Conservation (phyloP, 192 early-diverging fungal genomes). For the Podochytrium sp. region DNA sequence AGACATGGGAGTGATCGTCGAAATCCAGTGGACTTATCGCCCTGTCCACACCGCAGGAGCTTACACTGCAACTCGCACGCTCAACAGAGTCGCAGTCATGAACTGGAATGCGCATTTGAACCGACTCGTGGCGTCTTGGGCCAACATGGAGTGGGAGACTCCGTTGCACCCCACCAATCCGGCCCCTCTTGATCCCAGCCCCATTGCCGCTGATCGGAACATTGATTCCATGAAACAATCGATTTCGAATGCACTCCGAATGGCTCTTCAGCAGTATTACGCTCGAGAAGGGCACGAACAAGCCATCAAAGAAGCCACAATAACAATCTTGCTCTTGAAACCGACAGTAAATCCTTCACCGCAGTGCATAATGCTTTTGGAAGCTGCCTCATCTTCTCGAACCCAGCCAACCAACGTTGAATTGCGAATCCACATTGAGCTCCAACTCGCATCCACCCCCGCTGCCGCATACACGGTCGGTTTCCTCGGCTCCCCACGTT, state of each 20-base stretch:
- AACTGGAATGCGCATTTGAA: slow-evolving; percentile 58
- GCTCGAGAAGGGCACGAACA: slow-evolving; percentile 30
- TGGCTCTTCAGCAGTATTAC: slow-evolving; percentile 24
- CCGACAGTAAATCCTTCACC: not conserved
- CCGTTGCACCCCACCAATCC: not conserved
- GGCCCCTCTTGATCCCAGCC: too few species aligned
- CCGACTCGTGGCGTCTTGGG: slow-evolving; percentile 55
- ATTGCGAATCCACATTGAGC: not conserved
- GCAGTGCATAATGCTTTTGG: too few species aligned
- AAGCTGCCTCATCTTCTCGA: too few species aligned
- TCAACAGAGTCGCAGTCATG: slow-evolving; percentile 51
- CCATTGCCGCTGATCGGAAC: slow-evolving; percentile 7
- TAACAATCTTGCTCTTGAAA: slow-evolving; percentile 5
- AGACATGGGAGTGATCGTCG: too few species aligned
- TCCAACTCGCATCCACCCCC: slow-evolving; percentile 18
- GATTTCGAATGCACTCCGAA: slow-evolving; percentile 37
- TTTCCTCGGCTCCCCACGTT: slow-evolving; percentile 57
- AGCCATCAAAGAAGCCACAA: slow-evolving; percentile 53
- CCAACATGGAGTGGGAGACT: slow-evolving; percentile 47
- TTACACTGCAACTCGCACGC: slow-evolving; percentile 69
- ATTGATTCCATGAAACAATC: slow-evolving; percentile 18
- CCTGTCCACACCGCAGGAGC: slow-evolving; percentile 47
- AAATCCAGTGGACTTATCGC: too few species aligned
- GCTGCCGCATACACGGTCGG: slow-evolving; percentile 46
- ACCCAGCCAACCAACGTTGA: not conserved